A percentile compares a stretch with the other conserved stretches of the same genome.
Evolutionary conservation across 2,329 filamentous ascomycete species (phyloP).

Genomic region (Fusarium oxysporum): DNA sequence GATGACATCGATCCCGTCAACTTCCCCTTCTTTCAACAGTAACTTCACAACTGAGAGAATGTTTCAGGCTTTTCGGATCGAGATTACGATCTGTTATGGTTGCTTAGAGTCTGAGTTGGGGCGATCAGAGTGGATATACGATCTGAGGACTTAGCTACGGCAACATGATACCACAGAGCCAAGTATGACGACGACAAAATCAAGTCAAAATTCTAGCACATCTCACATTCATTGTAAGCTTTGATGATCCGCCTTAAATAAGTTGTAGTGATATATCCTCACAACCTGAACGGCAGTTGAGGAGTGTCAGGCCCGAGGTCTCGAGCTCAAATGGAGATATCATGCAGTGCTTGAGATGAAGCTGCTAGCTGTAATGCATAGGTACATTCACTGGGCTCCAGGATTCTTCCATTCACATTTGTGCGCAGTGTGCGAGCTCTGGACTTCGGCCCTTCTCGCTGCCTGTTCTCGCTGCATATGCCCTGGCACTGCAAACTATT

Average conservation of each 20-base stretch:
- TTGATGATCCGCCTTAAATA: neutral
- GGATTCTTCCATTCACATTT: neutral
- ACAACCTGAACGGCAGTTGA: neutral
- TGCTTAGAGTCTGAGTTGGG: neutral
- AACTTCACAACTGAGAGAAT: neutral
- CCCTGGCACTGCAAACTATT: conserved; percentile 13
- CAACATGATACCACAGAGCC: conserved; percentile 3
- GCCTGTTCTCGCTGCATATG: neutral
- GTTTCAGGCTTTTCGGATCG: too few relatives aligned
- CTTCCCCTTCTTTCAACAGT: conserved; percentile 22
- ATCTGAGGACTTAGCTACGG: conserved; percentile 13
- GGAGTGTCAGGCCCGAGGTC: neutral
- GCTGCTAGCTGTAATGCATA: neutral
- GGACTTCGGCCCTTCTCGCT: neutral
- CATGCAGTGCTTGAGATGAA: neutral
- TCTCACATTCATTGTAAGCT: neutral
- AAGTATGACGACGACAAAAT: conserved; percentile 12
- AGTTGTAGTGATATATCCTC: too few relatives aligned
- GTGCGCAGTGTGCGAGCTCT: neutral
- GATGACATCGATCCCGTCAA: conserved; percentile 6
- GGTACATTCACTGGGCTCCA: too few relatives aligned
- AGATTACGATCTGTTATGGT: neutral
- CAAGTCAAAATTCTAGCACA: neutral
- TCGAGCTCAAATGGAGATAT: neutral
- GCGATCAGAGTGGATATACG: conserved; percentile 2